Conservation (phyloP, 352 stramenopile genomes). For the Phytophthora cajani region DNA sequence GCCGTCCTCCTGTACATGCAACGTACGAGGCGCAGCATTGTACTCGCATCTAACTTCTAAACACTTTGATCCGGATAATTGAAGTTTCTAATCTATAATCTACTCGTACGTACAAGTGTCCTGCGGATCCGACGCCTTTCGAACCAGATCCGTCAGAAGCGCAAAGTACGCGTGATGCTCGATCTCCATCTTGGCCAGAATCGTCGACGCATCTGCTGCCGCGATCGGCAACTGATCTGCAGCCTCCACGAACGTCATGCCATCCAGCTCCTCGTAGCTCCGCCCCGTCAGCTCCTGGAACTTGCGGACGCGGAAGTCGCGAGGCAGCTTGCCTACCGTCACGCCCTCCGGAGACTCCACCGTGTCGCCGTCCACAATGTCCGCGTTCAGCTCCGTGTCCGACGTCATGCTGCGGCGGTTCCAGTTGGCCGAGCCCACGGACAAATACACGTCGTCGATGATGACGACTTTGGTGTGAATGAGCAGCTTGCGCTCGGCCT, state of each 20-base stretch:
- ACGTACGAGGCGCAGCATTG: too few relatives aligned
- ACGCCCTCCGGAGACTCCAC: slow-evolving; percentile 37
- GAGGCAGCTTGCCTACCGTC: slow-evolving; percentile 44
- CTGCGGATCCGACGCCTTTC: slow-evolving; percentile 23
- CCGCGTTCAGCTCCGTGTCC: slow-evolving; percentile 62
- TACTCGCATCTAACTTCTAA: too few relatives aligned
- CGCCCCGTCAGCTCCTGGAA: slow-evolving; percentile 63
- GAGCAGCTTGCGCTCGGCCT: slow-evolving; percentile 43
- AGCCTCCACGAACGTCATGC: slow-evolving; percentile 56
- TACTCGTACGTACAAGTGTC: slow-evolving; percentile 16
- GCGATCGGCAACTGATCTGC: slow-evolving; percentile 42
- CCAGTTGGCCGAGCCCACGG: slow-evolving; percentile 67
- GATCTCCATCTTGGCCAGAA: slow-evolving; percentile 29
- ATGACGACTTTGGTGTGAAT: slow-evolving; percentile 64
- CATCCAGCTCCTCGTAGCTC: slow-evolving; percentile 45
- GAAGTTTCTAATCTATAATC: too few relatives aligned
- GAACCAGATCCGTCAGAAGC: slow-evolving; percentile 17
- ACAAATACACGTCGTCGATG: slow-evolving; percentile 71
- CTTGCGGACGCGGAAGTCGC: slow-evolving; percentile 65
- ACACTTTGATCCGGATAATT: too few relatives aligned
- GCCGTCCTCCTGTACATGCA: too few relatives aligned
- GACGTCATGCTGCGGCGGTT: slow-evolving; percentile 56
- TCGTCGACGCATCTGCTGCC: slow-evolving; percentile 24
- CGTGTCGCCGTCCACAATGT: slow-evolving; percentile 53
- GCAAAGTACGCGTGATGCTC: slow-evolving; percentile 23